A percentile compares a stretch with the other conserved stretches of the same genome.
These are phyloP conservation scores for Xeromyces bisporus DNA, from an alignment of 495 filamentous ascomycete species.

Conservation along the genomic window DNA sequence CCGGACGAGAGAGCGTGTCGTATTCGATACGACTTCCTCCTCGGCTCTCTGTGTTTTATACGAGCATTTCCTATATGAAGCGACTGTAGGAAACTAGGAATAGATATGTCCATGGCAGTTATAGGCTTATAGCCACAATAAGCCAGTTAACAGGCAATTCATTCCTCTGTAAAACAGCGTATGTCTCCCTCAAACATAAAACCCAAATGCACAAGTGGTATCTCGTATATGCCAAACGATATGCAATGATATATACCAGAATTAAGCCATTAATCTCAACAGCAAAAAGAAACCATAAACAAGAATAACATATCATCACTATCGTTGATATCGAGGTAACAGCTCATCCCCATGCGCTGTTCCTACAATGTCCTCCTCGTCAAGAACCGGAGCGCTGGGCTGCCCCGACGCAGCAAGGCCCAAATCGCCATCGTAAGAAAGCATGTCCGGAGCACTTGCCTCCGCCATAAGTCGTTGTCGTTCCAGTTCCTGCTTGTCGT, in stretches of 20 bases:
- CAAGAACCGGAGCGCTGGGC: slow-evolving; percentile 50
- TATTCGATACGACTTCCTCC: too few relatives aligned
- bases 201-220: slow-evolving; percentile 11
- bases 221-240: too few relatives aligned
- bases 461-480: slow-evolving; percentile 53
- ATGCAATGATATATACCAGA: too few relatives aligned
- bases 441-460: slow-evolving; percentile 44
- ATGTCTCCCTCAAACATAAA: not conserved
- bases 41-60: too few relatives aligned
- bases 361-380: slow-evolving; percentile 39
- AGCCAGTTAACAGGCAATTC: too few relatives aligned
- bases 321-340: slow-evolving; percentile 32
- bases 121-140: too few relatives aligned
- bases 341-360: slow-evolving; percentile 29
- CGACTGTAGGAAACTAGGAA: too few relatives aligned
- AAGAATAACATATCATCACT: slow-evolving; percentile 4
- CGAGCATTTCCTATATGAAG: too few relatives aligned
- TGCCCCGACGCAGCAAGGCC: slow-evolving; percentile 15
- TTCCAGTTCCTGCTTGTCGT: slow-evolving; percentile 80
- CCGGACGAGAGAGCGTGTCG: too few relatives aligned
- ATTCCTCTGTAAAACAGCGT: too few relatives aligned
- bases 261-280: slow-evolving; percentile 15
- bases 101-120: too few relatives aligned
- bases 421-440: slow-evolving; percentile 11
- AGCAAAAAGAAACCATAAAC: slow-evolving; percentile 2